phyloP scores from a whole-genome alignment of 768 basidiomycete species.

The Lactarius akahatsu region DNA sequence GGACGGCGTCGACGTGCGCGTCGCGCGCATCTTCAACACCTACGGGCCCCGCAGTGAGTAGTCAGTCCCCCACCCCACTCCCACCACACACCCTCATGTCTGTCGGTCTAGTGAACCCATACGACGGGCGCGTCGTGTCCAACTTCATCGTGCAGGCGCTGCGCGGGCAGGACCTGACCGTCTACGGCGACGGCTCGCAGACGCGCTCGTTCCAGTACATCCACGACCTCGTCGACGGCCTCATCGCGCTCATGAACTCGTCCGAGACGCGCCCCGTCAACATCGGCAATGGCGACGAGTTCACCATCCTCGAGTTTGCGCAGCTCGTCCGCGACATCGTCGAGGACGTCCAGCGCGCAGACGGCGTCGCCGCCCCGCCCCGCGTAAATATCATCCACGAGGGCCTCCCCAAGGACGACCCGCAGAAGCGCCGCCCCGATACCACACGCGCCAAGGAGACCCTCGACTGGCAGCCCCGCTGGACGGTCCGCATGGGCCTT shows the following conservation, averaged over 20 bases:
- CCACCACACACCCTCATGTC: conserved; percentile 2
- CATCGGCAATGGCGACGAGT: conserved; percentile 94
- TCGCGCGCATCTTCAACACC: conserved; percentile 98
- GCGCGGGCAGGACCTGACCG: conserved; percentile 94
- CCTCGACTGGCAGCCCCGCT: conserved; percentile 88
- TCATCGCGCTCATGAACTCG: conserved; percentile 95
- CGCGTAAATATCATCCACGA: conserved; percentile 71
- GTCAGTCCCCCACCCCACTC: conserved; percentile 13
- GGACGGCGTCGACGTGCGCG: conserved; percentile 93
- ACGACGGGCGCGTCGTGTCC: conserved; percentile 96
- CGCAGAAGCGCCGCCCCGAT: conserved; percentile 91
- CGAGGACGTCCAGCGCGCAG: conserved; percentile 86
- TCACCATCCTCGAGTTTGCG: conserved; percentile 93
- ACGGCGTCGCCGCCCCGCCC: conserved; percentile 52
- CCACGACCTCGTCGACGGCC: conserved; percentile 94
- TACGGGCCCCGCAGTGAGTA: conserved; percentile 78
- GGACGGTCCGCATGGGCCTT: conserved; percentile 89
- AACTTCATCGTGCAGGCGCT: conserved; percentile 99
- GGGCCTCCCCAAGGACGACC: conserved; percentile 89
- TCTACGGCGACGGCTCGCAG: conserved; percentile 91
- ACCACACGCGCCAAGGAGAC: conserved; percentile 84
- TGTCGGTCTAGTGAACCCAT: conserved; percentile 75
- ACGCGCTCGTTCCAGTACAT: conserved; percentile 98
- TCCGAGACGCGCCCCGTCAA: conserved; percentile 92
- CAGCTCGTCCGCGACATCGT: conserved; percentile 90